These are phyloP conservation scores for Gossypium rotundifolium DNA, from an alignment of 345 rosid genomes.

Conservation along the genomic window DNA sequence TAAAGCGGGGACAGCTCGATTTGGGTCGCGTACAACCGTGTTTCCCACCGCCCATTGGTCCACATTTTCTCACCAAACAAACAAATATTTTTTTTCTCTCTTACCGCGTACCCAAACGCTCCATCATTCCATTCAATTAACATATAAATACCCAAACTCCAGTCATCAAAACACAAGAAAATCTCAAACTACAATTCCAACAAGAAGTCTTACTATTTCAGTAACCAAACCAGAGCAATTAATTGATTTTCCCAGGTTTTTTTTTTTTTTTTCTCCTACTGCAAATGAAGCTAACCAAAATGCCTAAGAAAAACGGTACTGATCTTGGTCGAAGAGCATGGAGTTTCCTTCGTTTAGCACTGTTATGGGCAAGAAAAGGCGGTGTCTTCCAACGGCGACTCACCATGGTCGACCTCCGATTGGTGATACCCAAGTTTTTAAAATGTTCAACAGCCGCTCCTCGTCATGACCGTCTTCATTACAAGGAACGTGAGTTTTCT, in stretches of 20 bases:
- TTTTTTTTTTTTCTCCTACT: too few relatives aligned
- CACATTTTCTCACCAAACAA: constrained; percentile 4
- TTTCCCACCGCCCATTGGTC: constrained; percentile 15
- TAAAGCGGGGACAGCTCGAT: not conserved
- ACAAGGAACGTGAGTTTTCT: constrained; percentile 68
- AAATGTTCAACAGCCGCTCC: constrained; percentile 21
- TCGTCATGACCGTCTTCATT: constrained; percentile 19
- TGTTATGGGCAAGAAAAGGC: constrained; percentile 71
- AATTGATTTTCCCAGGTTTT: too few relatives aligned
- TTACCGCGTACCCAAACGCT: not conserved
- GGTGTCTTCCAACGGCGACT: constrained; percentile 50
- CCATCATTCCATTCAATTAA: not conserved
- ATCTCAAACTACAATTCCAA: not conserved
- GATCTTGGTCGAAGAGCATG: constrained; percentile 31
- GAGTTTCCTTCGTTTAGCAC: constrained; percentile 45
- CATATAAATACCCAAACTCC: not conserved
- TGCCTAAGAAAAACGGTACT: constrained; percentile 27
- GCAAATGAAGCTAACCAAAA: constrained; percentile 1
- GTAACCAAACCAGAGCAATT: not conserved
- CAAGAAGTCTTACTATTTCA: not conserved
- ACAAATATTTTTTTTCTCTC: not conserved
- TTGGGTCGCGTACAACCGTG: constrained; percentile 21
- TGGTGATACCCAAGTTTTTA: constrained; percentile 41
- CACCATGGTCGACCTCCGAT: constrained; percentile 35
- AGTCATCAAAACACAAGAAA: not conserved